Evolutionary conservation across 176 grass and related monocot genomes (phyloP), one percentile per base, ranked within the genome.

Genomic region (Triticum timopheevii): DNA sequence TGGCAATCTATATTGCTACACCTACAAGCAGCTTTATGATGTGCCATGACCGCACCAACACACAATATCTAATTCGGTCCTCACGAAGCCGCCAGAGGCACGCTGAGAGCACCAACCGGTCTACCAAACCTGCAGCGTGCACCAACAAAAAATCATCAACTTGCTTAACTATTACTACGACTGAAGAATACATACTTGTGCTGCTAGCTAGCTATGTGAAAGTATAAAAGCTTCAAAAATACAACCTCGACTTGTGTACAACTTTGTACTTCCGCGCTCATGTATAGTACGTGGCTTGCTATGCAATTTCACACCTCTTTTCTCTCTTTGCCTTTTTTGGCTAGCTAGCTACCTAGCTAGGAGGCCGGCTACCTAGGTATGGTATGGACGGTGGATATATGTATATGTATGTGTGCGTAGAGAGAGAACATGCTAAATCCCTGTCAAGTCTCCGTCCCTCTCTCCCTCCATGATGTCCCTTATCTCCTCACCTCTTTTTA

Each of bases 401-500:
- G 79, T 61, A 61, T 83, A 31, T 86, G 79, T 73, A 79, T 72
- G 65, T 39, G 65, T 6, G 22, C 33, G 20, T 70, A 42, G 74
- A 79, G 54, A 79, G 69, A 63, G 73, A 87, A 87, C 73, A 90
- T 90, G 89, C 85, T 85, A 75, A 79, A 89, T 88, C 83, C 90
- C 71, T 89, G 84, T 89, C 62, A 96, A 96, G 89, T 87, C 81
- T 67, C 66, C 79, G 80, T 20, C 72, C 70, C 83, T 72, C 71
- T 75, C 83, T 59, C 72, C 79, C 83, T 87, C 89, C 82, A 90
- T 85, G 67, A 89, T 90, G 84, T 76, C 78, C 78, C 80, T 90
- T 91, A 96, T 91, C 92, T 96, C 4, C 87, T 67, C 74, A 28
- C 81, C 56, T 84, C 87, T 86, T 89, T 89, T 73, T 52, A 76